These are phyloP conservation scores for Fusarium brevicatenulatum DNA, from an alignment of 2,329 filamentous ascomycete species.

Conservation along the genomic window DNA sequence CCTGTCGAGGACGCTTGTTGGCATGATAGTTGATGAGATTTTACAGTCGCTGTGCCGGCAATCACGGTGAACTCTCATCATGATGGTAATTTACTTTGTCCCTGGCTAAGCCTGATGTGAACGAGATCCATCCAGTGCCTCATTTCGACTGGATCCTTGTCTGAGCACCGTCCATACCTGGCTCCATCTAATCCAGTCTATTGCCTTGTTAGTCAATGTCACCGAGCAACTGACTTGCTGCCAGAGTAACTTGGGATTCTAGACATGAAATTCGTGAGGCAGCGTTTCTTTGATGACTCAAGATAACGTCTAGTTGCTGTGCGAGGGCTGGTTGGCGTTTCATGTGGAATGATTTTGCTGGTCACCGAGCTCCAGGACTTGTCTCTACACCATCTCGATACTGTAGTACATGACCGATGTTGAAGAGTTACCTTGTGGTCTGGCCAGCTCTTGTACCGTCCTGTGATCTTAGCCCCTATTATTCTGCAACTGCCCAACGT, in stretches of 20 bases:
- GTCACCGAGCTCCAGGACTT: constrained; percentile 18
- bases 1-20: constrained; percentile 22
- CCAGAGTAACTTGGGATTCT: constrained; percentile 1
- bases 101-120: constrained; percentile 39
- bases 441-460: constrained; percentile 3
- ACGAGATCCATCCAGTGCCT: constrained; percentile 40
- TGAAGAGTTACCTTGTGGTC: not conserved
- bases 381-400: not conserved
- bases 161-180: constrained; percentile 22
- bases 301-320: constrained; percentile 14
- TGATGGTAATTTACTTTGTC: constrained; percentile 33
- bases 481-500: constrained; percentile 39
- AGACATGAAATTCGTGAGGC: constrained; percentile 2
- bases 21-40: not conserved
- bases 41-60: constrained; percentile 17
- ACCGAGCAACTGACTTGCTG: constrained; percentile 28
- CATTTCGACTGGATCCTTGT: constrained; percentile 41
- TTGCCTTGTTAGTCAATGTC: constrained; percentile 23
- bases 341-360: constrained; percentile 14
- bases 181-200: constrained; percentile 20
- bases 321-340: constrained; percentile 5
- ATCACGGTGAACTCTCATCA: constrained; percentile 27
- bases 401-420: not conserved
- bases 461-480: constrained; percentile 40
- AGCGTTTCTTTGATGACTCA: not conserved